These are phyloP conservation scores for Schizochytrium sp. DNA, from an alignment of 108 stramenopile species.

Conservation along the genomic window DNA sequence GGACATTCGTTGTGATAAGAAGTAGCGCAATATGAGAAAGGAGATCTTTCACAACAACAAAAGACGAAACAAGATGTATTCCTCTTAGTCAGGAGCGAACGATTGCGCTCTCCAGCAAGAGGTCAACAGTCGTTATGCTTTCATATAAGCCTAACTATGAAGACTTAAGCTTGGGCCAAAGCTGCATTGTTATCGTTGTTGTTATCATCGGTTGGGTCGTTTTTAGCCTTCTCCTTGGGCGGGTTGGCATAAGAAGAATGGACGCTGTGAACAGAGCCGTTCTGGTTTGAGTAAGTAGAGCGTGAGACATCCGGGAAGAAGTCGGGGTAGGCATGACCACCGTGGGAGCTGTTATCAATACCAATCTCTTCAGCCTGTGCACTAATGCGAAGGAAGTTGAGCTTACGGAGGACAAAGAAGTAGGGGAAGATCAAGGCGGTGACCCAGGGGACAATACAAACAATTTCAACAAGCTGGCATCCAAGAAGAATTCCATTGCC, in stretches of 20 bases:
- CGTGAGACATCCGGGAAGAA: conserved; percentile 7
- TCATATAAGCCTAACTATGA: background rate
- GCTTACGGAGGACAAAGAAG: conserved; percentile 7
- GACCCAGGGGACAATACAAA: conserved; percentile 62
- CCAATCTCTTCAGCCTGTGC: conserved; percentile 81
- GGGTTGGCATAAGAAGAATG: background rate
- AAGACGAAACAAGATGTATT: too few relatives aligned
- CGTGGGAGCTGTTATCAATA: conserved; percentile 73
- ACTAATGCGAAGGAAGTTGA: conserved; percentile 73
- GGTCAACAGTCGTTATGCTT: background rate
- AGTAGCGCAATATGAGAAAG: too few relatives aligned
- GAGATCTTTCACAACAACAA: too few relatives aligned
- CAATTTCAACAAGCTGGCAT: conserved; percentile 53
- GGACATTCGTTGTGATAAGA: too few relatives aligned
- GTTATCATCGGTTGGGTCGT: background rate
- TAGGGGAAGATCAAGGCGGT: conserved; percentile 67
- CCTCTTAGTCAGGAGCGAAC: too few relatives aligned
- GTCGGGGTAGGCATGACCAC: conserved; percentile 64
- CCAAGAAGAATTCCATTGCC: conserved; percentile 62
- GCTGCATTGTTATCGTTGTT: background rate
- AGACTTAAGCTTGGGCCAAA: background rate
- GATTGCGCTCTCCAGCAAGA: too few relatives aligned
- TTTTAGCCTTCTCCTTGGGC: background rate
- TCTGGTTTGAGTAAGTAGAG: background rate
- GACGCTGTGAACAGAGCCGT: conserved; percentile 35